A percentile compares a stretch with the other conserved stretches of the same genome.
Evolutionary conservation across 345 rosid genomes (phyloP).

Genomic region (Moringa oleifera): DNA sequence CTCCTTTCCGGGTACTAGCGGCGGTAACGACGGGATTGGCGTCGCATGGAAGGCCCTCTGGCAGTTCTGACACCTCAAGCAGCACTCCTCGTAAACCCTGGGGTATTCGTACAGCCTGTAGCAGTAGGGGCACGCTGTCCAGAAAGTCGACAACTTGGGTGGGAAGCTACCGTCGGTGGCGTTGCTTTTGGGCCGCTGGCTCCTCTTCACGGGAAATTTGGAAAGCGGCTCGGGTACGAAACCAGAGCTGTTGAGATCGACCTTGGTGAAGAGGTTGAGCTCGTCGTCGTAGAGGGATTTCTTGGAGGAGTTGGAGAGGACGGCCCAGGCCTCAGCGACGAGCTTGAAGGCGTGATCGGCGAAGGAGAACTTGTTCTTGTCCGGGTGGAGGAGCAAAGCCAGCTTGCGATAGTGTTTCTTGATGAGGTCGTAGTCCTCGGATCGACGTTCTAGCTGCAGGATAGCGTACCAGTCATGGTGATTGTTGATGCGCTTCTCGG

Average conservation of each 20-base stretch:
- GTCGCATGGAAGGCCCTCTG: constrained; percentile 72
- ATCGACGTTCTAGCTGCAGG: constrained; percentile 54
- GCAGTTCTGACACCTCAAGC: constrained; percentile 74
- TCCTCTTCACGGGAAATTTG: constrained; percentile 45
- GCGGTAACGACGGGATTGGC: constrained; percentile 53
- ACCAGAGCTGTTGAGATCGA: constrained; percentile 41
- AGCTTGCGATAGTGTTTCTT: constrained; percentile 80
- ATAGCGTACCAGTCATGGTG: constrained; percentile 78
- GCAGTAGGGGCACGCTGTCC: constrained; percentile 95
- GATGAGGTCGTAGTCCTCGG: constrained; percentile 55
- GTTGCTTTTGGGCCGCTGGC: constrained; percentile 8
- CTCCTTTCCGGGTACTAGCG: constrained; percentile 70
- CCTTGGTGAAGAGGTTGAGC: constrained; percentile 43
- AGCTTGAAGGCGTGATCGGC: constrained; percentile 82
- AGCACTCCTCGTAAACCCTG: constrained; percentile 67
- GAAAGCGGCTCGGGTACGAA: background rate
- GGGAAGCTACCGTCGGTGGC: background rate
- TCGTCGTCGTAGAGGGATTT: constrained; percentile 60
- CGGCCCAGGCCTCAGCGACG: constrained; percentile 81
- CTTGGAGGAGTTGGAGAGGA: constrained; percentile 50
- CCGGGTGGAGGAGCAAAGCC: constrained; percentile 85
- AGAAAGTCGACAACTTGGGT: constrained; percentile 50
- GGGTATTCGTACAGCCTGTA: constrained; percentile 75
- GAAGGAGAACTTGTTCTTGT: constrained; percentile 66
- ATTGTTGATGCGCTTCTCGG: constrained; percentile 56